Conservation (phyloP, 176 grass and related monocot species). For the Phyllostachys edulis region DNA sequence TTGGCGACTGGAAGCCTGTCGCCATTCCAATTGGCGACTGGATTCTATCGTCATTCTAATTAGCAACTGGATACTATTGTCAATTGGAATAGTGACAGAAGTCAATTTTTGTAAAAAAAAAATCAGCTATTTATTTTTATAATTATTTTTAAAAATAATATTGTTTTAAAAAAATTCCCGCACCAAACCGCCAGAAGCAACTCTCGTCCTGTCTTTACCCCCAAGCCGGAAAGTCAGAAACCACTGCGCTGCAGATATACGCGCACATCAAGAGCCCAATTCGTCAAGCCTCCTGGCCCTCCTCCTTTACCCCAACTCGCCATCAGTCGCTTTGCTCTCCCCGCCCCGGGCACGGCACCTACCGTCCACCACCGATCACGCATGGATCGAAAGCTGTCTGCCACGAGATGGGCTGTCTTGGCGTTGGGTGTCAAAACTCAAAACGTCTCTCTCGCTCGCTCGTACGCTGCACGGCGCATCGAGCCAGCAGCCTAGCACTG, state of each 20-base stretch:
- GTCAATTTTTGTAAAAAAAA: no score
- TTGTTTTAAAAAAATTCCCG: no score
- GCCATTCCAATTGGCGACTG: no score
- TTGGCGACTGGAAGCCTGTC: no score
- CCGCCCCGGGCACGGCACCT: neutral
- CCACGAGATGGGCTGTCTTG: neutral
- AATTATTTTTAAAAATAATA: no score
- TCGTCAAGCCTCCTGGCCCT: no score
- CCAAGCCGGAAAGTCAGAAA: neutral
- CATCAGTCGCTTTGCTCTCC: constrained; percentile 17
- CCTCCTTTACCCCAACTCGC: neutral
- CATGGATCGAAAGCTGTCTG: constrained; percentile 15
- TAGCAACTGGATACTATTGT: no score
- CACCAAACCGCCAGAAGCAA: neutral
- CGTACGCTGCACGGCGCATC: neutral
- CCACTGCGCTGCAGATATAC: neutral
- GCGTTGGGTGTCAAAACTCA: neutral
- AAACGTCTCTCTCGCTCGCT: neutral
- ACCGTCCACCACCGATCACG: neutral
- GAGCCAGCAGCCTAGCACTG: neutral
- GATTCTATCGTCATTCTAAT: no score
- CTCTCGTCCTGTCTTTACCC: neutral
- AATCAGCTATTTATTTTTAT: no score
- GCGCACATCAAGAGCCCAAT: neutral
- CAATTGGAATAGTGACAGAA: no score